Percentiles rank a stretch among this genome's conserved stretches.
These are phyloP conservation scores for Oxyria digyna DNA, from an alignment of 148 eudicot species.

Conservation along the genomic window DNA sequence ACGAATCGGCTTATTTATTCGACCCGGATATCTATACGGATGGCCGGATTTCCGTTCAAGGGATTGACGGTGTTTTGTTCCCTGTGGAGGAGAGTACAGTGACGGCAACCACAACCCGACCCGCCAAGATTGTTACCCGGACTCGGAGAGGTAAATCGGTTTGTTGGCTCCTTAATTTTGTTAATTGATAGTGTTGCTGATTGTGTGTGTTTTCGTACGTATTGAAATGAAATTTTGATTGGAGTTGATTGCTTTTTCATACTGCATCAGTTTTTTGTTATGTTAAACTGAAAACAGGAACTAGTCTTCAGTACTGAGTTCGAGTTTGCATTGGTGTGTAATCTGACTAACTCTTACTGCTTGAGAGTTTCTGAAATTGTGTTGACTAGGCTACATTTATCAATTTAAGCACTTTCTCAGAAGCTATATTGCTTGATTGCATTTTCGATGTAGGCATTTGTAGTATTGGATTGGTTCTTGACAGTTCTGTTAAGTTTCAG, in stretches of 20 bases:
- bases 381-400: not conserved
- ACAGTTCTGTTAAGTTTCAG: not conserved
- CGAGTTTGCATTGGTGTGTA: not conserved
- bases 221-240: not conserved
- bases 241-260: not conserved
- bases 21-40: slow-evolving; percentile 62
- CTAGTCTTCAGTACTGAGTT: not conserved
- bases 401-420: not conserved
- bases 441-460: not conserved
- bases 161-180: not conserved
- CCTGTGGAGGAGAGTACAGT: slow-evolving; percentile 25
- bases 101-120: slow-evolving; percentile 6
- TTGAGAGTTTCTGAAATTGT: not conserved
- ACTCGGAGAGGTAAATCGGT: slow-evolving; percentile 31
- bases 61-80: slow-evolving; percentile 51
- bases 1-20: slow-evolving; percentile 44
- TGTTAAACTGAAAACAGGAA: not conserved
- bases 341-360: not conserved
- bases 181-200: not conserved
- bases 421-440: not conserved
- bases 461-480: not conserved
- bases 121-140: slow-evolving; percentile 32
- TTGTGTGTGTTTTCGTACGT: not conserved
- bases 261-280: not conserved
- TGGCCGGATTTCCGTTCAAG: slow-evolving; percentile 55